Conservation (phyloP, 768 basidiomycete species). For the Hebeloma cylindrosporum region DNA sequence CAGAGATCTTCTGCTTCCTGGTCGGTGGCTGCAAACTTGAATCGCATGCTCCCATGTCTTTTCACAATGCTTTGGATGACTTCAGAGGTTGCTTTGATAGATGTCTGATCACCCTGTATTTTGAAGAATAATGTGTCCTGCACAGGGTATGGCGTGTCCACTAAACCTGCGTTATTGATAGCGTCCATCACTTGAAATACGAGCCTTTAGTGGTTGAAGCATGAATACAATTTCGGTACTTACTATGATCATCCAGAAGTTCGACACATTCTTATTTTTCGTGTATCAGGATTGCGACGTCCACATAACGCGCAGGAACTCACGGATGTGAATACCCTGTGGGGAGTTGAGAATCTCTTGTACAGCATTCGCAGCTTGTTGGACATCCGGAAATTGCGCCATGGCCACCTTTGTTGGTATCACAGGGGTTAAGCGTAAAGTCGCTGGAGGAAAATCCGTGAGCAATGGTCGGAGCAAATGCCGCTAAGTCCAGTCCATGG, state of each 20-base stretch:
- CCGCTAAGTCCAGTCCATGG: background rate
- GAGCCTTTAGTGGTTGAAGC: too few species aligned
- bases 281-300: background rate
- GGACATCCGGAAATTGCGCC: constrained; percentile 81
- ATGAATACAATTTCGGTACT: constrained; percentile 15
- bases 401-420: constrained; percentile 86
- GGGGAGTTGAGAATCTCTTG: constrained; percentile 74
- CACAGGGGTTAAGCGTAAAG: constrained; percentile 76
- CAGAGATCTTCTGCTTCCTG: constrained; percentile 77
- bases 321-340: constrained; percentile 73
- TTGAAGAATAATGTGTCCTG: constrained; percentile 89
- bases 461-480: too few species aligned
- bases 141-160: constrained; percentile 62
- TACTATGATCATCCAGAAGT: constrained; percentile 76
- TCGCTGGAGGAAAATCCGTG: constrained; percentile 66
- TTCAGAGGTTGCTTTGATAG: constrained; percentile 57
- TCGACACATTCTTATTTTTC: constrained; percentile 74
- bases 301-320: constrained; percentile 26
- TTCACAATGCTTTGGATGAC: constrained; percentile 60
- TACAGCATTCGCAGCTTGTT: constrained; percentile 76
- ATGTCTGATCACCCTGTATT: constrained; percentile 71
- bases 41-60: constrained; percentile 64
- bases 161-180: constrained; percentile 65
- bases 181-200: constrained; percentile 74
- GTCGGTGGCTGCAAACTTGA: constrained; percentile 73